Evolutionary conservation across 2,329 filamentous ascomycete species (phyloP).

Genomic region (Colletotrichum sansevieriae): DNA sequence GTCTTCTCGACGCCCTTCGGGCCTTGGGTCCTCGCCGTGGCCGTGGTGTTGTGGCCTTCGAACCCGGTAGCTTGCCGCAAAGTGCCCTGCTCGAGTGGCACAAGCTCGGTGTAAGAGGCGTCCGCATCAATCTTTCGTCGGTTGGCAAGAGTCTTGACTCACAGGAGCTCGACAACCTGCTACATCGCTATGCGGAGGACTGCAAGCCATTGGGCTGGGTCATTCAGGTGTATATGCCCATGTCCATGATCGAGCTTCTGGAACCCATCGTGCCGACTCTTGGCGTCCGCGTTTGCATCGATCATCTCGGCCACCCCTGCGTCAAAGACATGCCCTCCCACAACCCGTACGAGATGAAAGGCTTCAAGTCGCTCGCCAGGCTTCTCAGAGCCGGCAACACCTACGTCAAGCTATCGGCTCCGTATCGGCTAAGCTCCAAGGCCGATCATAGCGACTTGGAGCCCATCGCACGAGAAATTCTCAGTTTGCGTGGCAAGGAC

Average conservation of each 20-base stretch:
- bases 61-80: slow-evolving; percentile 53
- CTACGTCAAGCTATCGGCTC: slow-evolving; percentile 70
- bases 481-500: slow-evolving; percentile 56
- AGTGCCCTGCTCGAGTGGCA: slow-evolving; percentile 66
- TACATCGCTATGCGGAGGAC: slow-evolving; percentile 63
- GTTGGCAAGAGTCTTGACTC: slow-evolving; percentile 57
- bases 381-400: slow-evolving; percentile 62
- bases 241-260: slow-evolving; percentile 63
- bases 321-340: slow-evolving; percentile 48
- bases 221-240: slow-evolving; percentile 68
- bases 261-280: slow-evolving; percentile 62
- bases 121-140: slow-evolving; percentile 71
- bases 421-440: slow-evolving; percentile 66
- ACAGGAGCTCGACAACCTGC: slow-evolving; percentile 54
- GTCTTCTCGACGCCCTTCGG: slow-evolving; percentile 66
- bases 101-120: slow-evolving; percentile 67
- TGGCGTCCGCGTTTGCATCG: slow-evolving; percentile 67
- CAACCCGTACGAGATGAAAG: slow-evolving; percentile 60
- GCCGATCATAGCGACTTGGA: slow-evolving; percentile 59
- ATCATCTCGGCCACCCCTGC: slow-evolving; percentile 68
- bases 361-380: slow-evolving; percentile 62
- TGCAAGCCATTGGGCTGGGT: slow-evolving; percentile 67
- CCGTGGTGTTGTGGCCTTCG: slow-evolving; percentile 69
- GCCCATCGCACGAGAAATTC: slow-evolving; percentile 62
- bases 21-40: slow-evolving; percentile 62